Evolutionary conservation across 2,329 filamentous ascomycete genomes (phyloP), one percentile per base, ranked within the genome.

Genomic region (Trichoderma aggressivum): DNA sequence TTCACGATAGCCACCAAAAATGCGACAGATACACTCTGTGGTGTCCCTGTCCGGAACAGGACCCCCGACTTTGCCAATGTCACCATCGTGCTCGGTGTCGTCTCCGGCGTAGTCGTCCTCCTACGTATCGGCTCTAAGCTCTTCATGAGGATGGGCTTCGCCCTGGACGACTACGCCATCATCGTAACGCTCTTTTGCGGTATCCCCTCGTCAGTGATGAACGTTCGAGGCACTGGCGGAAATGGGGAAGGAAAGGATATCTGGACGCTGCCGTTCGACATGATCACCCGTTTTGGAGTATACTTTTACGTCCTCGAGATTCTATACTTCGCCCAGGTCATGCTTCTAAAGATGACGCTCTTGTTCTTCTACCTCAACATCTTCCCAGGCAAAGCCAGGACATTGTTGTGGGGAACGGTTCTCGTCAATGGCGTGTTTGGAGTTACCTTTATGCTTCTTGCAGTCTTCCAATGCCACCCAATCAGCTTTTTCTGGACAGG

Each of bases 341-440:
- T 79, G 8, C 73, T 83, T 5, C 77, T 82, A 43, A 84, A 84
- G 74, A 74, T 83, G 30, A 81, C 82, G 0, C 75, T 85, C 14
- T 72, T 84, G 6, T 78, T 80, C 71, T 83, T 85, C 72, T 85
- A 84, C 69, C 77, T 83, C n/a, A 78, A 81, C 21, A 82, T 85
- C 58, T 84, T 84, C 55, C 80, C 81, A 1, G 75, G 75, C 0
- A 72, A 66, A 4, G 70, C 58, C 0, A 74, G 77, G 5, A 73
- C 74, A 12, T n/a, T 81, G 21, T 74, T 83, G 0, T 82, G 79
- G 75, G 75, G 73, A 5, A 79, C 80, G 0, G 75, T 80, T 3
- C 58, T 72, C 16, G 76, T 84, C 56, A 80, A 78, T 21, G 73
- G 72, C 0, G 50, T 77, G 1, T 80, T 75, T n/a, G 79, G 79